Percentiles rank a stretch among this genome's conserved stretches.
Conservation (phyloP, 305 asterid species). For the Fraxinus sp. region DNA sequence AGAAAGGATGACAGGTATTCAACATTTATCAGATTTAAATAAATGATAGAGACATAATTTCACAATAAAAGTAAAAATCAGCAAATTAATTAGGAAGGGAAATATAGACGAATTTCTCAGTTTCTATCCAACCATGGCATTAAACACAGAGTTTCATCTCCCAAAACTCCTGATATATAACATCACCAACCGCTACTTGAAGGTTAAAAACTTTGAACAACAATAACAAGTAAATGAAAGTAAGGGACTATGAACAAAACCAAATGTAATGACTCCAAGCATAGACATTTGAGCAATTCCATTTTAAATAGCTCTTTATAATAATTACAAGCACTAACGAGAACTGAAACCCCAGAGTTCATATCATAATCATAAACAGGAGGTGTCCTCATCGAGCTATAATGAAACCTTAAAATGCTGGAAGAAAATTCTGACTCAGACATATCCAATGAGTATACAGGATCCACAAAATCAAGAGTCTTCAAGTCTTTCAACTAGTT, state of each 20-base stretch:
- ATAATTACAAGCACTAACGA: conserved; percentile 32
- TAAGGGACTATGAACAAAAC: conserved; percentile 17
- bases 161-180: not conserved
- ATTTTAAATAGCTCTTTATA: conserved; percentile 12
- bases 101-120: not conserved
- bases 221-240: not conserved
- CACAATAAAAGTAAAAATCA: not conserved
- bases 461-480: conserved; percentile 70
- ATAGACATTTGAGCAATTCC: conserved; percentile 3
- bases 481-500: conserved; percentile 64
- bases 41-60: not conserved
- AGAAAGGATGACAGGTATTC: not conserved
- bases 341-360: conserved; percentile 75
- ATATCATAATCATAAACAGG: conserved; percentile 88
- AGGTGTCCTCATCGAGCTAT: conserved; percentile 85
- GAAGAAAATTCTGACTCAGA: conserved; percentile 73
- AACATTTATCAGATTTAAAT: not conserved
- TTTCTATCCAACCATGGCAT: not conserved
- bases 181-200: too few species aligned
- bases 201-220: not conserved
- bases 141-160: not conserved
- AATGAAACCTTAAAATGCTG: conserved; percentile 65
- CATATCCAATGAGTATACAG: conserved; percentile 64
- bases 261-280: conserved; percentile 17
- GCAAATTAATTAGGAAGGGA: not conserved